Base-by-base conservation (phyloP, 192 early-diverging fungal species). In the Backusella sp. region DNA sequence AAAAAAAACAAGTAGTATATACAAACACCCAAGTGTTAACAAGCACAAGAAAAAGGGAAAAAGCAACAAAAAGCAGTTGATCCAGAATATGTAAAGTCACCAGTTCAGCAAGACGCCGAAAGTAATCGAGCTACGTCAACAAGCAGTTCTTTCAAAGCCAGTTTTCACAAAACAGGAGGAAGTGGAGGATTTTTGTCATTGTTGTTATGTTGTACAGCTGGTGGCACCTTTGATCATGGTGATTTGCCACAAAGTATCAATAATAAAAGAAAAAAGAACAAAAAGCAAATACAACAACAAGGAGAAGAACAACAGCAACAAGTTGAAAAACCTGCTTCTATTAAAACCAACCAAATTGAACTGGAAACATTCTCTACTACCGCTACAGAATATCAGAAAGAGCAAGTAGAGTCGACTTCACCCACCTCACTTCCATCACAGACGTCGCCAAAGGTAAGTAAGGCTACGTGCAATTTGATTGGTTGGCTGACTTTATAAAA, bases 151-250 rank as follows among this genome's bases (percentile, higher is more conserved):
- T 32, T 69, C 67, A 70, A 53, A 26, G 21, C 21, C 23, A 41
- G 37, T 59, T 59, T 59, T 26, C n/a, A 26, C 21, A 59, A 59
- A 59, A 23, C 26, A 12, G 68, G 68, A 32, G 28, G 21, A 12
- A 39, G 68, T 44, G 28, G 42, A 30, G 46, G 75, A 2, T 76
- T 76, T 35, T 53, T 76, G 17, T 76, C 75, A 26, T 19, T 76
- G 1, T 36, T 76, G 67, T 37, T 76, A 5, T 76, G 75, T 41
- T 76, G 75, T 34, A 53, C 68, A 14, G 75, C 17, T 30, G 52
- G 49, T 14, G 9, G 23, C 11, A 59, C 53, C 23, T 59, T 59
- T 23, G 53, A 59, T 3, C 53, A 59, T 59, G 53, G 53, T 26
- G 53, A 59, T 26, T 59, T 59, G 11, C 23, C 53, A 59, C n/a